Evolutionary conservation across 345 rosid species (phyloP).

Genomic region (Populus ilicifolia): DNA sequence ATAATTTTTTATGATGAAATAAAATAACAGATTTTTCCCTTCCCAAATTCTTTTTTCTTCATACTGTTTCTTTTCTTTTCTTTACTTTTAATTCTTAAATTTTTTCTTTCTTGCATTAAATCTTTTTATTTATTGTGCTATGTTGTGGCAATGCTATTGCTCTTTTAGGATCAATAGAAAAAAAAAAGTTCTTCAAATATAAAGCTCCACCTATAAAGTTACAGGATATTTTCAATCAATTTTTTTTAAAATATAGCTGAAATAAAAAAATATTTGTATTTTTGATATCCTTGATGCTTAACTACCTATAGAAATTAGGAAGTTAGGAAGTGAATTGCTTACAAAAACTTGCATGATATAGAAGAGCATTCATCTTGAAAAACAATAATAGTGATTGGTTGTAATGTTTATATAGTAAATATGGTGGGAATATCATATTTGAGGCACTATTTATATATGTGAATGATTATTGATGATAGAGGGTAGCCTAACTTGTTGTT

Average conservation of each 20-base stretch:
- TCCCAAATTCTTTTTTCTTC: no score
- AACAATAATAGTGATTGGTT: not conserved
- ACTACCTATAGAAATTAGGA: not conserved
- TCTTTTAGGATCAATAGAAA: not conserved
- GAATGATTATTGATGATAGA: no score
- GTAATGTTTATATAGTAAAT: not conserved
- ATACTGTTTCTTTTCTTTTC: no score
- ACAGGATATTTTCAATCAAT: not conserved
- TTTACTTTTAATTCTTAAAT: no score
- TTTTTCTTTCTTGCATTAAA: no score
- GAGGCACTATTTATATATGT: no score
- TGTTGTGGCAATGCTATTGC: not conserved
- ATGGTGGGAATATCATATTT: no score
- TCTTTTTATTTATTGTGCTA: not conserved
- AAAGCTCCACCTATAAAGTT: not conserved
- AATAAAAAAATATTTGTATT: no score
- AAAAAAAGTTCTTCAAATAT: not conserved
- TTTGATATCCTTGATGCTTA: not conserved
- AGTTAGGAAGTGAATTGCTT: not conserved
- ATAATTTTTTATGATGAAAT: no score
- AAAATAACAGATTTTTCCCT: no score
- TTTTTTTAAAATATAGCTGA: not conserved
- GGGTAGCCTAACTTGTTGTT: no score
- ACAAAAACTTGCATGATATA: not conserved
- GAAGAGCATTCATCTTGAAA: not conserved